Evolutionary conservation across 2,329 filamentous ascomycete genomes (phyloP).

Genomic region (Ceratocystis huliohia): DNA sequence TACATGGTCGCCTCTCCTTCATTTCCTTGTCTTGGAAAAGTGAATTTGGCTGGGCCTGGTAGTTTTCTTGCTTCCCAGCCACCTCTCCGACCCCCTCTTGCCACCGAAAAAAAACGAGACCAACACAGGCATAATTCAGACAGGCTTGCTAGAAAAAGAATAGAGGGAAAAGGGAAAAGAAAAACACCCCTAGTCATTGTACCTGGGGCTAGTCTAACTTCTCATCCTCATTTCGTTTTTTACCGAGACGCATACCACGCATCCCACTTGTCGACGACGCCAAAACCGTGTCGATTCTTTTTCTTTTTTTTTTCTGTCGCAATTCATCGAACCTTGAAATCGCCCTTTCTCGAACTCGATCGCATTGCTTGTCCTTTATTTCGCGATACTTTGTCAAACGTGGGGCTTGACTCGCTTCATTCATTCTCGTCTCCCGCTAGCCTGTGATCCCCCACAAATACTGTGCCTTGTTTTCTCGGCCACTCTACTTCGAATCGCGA

Average conservation of each 20-base stretch:
- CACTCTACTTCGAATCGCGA: not conserved
- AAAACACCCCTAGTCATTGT: conserved; percentile 10
- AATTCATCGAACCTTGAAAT: not conserved
- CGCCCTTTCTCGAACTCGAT: not conserved
- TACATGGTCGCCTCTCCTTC: not conserved
- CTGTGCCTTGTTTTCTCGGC: not conserved
- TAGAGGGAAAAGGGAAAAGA: not conserved
- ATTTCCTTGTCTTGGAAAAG: not conserved
- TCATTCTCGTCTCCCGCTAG: not conserved
- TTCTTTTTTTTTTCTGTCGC: not conserved
- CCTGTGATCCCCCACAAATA: not conserved
- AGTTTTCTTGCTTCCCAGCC: conserved; percentile 11
- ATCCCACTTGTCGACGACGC: not conserved
- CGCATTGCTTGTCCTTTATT: conserved; percentile 4
- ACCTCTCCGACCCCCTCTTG: conserved; percentile 15
- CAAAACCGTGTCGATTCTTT: not conserved
- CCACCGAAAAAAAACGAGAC: not conserved
- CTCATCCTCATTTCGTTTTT: conserved; percentile 19
- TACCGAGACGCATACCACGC: conserved; percentile 9
- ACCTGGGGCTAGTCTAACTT: conserved; percentile 12
- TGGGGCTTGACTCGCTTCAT: not conserved
- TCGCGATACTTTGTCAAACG: not conserved
- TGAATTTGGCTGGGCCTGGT: not conserved
- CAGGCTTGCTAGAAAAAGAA: not conserved
- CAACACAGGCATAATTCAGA: not conserved